Base-by-base conservation (phyloP, 148 eudicot genomes). In the Vaccinium darrowii region DNA sequence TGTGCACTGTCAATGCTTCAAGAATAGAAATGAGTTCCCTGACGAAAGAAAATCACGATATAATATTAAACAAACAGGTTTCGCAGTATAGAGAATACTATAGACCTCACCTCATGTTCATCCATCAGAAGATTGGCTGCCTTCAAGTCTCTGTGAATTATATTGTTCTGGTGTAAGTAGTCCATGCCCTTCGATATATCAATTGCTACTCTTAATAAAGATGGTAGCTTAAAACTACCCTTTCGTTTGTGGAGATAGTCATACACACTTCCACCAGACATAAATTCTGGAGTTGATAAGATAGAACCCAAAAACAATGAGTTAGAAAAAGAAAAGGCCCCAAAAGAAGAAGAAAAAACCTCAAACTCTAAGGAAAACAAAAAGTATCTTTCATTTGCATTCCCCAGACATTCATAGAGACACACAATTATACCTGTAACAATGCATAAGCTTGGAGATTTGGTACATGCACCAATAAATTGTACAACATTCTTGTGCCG, bases 111-210 rank as follows among this genome's bases (percentile, higher is more conserved):
- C 86, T 95, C 98, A 83, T 95, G 92, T 88, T 95, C 98, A 91
- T 95, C 98, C 98, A 95, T 92, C 86, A 95, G 88, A 88, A 95
- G 98, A 87, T 95, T 95, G 83, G 98, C 98, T 85, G 98, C 96
- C 91, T 95, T 95, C 87, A 95, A 85, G 85, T 95, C 98, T 82
- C 98, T 89, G 82, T 95, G 98, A 81, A 95, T 93, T 78, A 95
- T 95, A 85, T 94, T 93, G 84, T 95, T 94, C 90, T 95, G 98
- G 86, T 95, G 98, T 90, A 95, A 89, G 89, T 94, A 95, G 86
- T 93, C 92, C 98, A 95, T 95, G 76, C 98, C 98, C 88, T 94
- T 95, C 39, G 96, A 93, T 71, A 95, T 87, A 89, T 94, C 96
- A 58, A 95, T 91, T 74, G 92, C 95, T 16, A 95, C 98, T 90